Percentiles rank a stretch among this genome's conserved stretches.
Conservation (phyloP, 192 early-diverging fungal species). For the Entomortierella parvispora region DNA sequence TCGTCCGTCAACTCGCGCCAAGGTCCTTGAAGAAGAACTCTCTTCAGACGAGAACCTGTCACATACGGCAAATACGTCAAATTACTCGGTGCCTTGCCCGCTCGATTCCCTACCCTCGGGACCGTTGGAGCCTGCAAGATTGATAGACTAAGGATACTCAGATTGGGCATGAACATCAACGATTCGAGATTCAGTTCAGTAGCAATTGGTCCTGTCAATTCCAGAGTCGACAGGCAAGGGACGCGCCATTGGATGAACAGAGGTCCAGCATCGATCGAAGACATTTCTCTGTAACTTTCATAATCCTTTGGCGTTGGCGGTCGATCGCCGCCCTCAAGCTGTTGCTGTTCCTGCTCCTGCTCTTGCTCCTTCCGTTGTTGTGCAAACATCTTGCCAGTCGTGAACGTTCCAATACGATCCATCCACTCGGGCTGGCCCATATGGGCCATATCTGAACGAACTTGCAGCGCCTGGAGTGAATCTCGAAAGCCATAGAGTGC, state of each 20-base stretch:
- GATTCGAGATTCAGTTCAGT: constrained; percentile 23
- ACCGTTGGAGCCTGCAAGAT: constrained; percentile 6
- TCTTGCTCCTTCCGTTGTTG: not conserved
- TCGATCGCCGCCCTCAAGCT: not conserved
- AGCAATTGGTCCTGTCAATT: constrained; percentile 29
- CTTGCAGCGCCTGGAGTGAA: constrained; percentile 16
- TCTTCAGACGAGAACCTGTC: not conserved
- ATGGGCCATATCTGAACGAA: constrained; percentile 15
- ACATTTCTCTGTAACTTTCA: constrained; percentile 4
- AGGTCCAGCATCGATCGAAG: constrained; percentile 3
- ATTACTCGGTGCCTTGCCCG: not conserved
- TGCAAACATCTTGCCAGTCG: not conserved
- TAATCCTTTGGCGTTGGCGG: no score
- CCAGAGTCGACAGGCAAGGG: constrained; percentile 8
- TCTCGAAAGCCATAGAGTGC: constrained; percentile 33
- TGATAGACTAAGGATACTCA: constrained; percentile 15
- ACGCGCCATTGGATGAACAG: constrained; percentile 23
- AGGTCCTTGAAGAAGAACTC: constrained; percentile 31
- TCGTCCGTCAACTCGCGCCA: constrained; percentile 36
- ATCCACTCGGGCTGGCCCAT: constrained; percentile 21
- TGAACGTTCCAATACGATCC: constrained; percentile 5
- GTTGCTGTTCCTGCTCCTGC: not conserved
- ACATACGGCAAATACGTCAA: constrained; percentile 19
- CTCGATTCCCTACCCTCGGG: not conserved
- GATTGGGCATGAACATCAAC: constrained; percentile 22